Base-by-base conservation (phyloP, 805 yeast species). In the Limtongia smithiae region DNA sequence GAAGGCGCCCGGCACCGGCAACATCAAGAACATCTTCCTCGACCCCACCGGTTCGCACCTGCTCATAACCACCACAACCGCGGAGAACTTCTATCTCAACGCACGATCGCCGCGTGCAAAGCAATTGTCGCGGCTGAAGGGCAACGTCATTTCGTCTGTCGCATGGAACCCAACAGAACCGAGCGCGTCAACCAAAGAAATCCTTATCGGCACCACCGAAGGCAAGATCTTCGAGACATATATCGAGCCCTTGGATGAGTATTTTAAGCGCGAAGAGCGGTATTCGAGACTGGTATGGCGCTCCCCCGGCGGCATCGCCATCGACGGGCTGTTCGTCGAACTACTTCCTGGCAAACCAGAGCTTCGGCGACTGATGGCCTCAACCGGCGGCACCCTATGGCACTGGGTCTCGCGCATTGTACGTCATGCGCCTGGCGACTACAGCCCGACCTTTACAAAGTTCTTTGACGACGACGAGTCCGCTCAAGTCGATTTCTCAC, bases 21-120 rank as follows among this genome's bases (percentile, higher is more conserved):
- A 61, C 15, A 65, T 72, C 17, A 62, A 60, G 20, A 58, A 64
- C 33, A 65, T 79, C 1, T 80, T 68, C 59, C 64, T 75, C 38
- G 84, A 80, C 60, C 73, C 76, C 0, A 60, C 73, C 0, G 84
- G 85, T 1, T 62, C 67, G 9, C 82, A 79, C 57, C 60, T 81
- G 31, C 67, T 81, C 9, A 71, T 78, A 1, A 69, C 79, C 6
- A 76, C 82, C 0, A 59, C 65, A 4, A 65, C 64, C 27, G 66
- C 70, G 32, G 80, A 78, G 44, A 74, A 74, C 58, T 78, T 65
- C 59, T 78, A 77, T 53, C 61, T 78, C 33, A 72, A 76, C 58
- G 60, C 63, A n/a, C 65, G 65, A 3, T 65, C 77, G 9, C 62
- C 65, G 2, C 69, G 68, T 15, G 72, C 74, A 54, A 73, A 73